Percentiles rank a stretch among this genome's conserved stretches.
These are phyloP conservation scores for Trichodelitschia bisporula DNA, from an alignment of 495 filamentous ascomycete species.

Conservation along the genomic window DNA sequence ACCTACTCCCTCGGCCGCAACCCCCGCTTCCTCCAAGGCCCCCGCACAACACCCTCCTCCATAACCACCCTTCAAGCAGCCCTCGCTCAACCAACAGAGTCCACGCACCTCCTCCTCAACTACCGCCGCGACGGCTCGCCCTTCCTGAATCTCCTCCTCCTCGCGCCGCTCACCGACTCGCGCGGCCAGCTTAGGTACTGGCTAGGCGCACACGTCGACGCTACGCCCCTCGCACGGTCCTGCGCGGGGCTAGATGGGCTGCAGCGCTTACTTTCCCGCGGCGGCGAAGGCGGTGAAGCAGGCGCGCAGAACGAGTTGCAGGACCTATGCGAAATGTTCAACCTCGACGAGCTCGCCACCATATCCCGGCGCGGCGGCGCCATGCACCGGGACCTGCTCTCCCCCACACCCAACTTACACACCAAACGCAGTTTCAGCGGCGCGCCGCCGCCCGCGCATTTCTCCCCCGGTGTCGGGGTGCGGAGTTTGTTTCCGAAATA, in stretches of 20 bases:
- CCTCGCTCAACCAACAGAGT: slow-evolving; percentile 28
- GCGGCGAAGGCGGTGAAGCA: slow-evolving; percentile 12
- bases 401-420: slow-evolving; percentile 12
- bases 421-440: slow-evolving; percentile 1
- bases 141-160: slow-evolving; percentile 46
- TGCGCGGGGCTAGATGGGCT: slow-evolving; percentile 32
- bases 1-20: slow-evolving; percentile 30
- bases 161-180: slow-evolving; percentile 35
- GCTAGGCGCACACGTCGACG: slow-evolving; percentile 41
- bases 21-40: slow-evolving; percentile 35
- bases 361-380: slow-evolving; percentile 27
- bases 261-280: slow-evolving; percentile 16
- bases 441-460: not conserved
- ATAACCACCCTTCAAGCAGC: slow-evolving; percentile 28
- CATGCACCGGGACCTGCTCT: slow-evolving; percentile 26
- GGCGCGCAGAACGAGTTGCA: slow-evolving; percentile 25
- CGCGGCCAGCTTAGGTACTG: slow-evolving; percentile 33
- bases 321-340: slow-evolving; percentile 37
- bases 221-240: slow-evolving; percentile 35
- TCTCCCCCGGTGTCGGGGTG: not conserved
- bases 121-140: slow-evolving; percentile 41
- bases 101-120: slow-evolving; percentile 39
- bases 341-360: slow-evolving; percentile 29
- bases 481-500: slow-evolving; percentile 17
- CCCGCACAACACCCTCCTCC: slow-evolving; percentile 25